Conservation (phyloP, 148 eudicot genomes). For the Pharnaceum exiguum region DNA sequence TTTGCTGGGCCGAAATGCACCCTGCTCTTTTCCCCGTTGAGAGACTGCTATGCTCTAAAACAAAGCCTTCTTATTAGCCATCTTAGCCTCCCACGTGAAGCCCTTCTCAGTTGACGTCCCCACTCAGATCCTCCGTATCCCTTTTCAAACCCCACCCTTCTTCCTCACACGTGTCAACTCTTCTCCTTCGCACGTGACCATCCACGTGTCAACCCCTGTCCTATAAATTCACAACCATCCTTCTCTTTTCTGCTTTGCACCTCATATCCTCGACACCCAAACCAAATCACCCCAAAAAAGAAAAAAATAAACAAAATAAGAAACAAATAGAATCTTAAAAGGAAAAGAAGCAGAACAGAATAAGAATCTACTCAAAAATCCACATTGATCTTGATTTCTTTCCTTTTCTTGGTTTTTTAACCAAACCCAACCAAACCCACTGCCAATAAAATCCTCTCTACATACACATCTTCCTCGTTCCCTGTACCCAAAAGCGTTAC, state of each 20-base stretch:
- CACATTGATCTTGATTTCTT: no score
- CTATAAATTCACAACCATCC: slow-evolving; percentile 35
- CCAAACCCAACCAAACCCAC: no score
- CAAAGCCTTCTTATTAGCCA: background rate
- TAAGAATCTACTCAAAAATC: no score
- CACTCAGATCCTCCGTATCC: slow-evolving; percentile 58
- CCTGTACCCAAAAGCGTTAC: no score
- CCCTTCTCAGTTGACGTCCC: slow-evolving; percentile 16
- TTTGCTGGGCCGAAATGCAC: background rate
- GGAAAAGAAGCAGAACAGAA: no score
- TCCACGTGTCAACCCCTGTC: slow-evolving; percentile 23
- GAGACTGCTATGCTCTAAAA: background rate
- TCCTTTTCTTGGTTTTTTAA: no score
- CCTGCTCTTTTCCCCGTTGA: background rate
- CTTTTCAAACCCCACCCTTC: slow-evolving; percentile 9
- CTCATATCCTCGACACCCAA: slow-evolving; percentile 36
- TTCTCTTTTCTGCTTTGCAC: no score
- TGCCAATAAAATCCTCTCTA: no score
- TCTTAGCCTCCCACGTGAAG: slow-evolving; percentile 39
- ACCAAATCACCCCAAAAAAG: background rate
- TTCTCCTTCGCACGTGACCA: slow-evolving; percentile 26
- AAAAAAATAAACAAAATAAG: background rate
- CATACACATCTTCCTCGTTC: no score
- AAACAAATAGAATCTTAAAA: no score
- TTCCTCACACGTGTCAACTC: slow-evolving; percentile 29